Conservation (phyloP, 2,329 filamentous ascomycete genomes). For the Cladophialophora bantiana region DNA sequence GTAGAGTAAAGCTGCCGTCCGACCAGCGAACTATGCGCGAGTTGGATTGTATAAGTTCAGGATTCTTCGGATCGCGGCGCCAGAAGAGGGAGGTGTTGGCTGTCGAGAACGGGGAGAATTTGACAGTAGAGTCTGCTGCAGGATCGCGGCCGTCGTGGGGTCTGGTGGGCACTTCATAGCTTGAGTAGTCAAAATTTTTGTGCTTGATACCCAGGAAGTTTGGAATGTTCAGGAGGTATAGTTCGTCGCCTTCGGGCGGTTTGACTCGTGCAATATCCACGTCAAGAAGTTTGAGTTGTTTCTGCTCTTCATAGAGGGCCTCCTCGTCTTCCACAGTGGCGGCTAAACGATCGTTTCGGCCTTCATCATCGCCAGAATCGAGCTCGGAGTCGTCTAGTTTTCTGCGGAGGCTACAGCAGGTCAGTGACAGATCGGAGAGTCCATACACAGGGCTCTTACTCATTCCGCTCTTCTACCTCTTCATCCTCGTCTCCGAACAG, state of each 20-base stretch:
- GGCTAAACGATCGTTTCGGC: constrained; percentile 59
- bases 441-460: constrained; percentile 20
- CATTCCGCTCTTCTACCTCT: constrained; percentile 36
- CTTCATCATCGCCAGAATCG: constrained; percentile 69
- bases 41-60: constrained; percentile 67
- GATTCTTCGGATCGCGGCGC: constrained; percentile 68
- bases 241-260: constrained; percentile 64
- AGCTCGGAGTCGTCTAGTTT: constrained; percentile 67
- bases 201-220: constrained; percentile 68
- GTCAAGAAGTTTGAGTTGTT: constrained; percentile 48
- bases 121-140: constrained; percentile 50
- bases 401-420: constrained; percentile 45
- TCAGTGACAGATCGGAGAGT: constrained; percentile 12
- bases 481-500: constrained; percentile 58
- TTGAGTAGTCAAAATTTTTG: constrained; percentile 66
- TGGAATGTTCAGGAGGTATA: constrained; percentile 70
- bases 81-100: constrained; percentile 70
- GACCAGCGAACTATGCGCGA: constrained; percentile 71
- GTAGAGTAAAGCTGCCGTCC: constrained; percentile 70
- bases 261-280: constrained; percentile 60
- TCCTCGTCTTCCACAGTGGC: constrained; percentile 54
- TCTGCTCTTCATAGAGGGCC: constrained; percentile 53
- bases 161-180: constrained; percentile 64
- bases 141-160: constrained; percentile 57
- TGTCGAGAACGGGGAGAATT: constrained; percentile 67